Base-by-base conservation (phyloP, 2,329 filamentous ascomycete species). In the Fusarium sp. region DNA sequence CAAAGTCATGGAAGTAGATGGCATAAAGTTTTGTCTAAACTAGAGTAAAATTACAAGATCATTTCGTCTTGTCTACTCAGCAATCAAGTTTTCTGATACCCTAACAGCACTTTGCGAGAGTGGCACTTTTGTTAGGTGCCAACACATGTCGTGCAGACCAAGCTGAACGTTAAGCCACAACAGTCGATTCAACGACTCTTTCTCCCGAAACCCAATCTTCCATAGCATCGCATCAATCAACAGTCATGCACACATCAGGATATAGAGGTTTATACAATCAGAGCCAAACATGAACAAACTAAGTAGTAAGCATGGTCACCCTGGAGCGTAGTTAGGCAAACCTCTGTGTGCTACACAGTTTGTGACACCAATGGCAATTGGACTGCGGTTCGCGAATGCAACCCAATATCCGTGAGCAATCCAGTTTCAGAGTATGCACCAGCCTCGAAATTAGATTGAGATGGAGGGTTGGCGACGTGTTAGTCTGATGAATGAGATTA, bases 91-190 rank as follows among this genome's bases (percentile, higher is more conserved):
- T 37, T 37, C 10, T n/a, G 18, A n/a, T 37, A 37, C 34, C 18
- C 18, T 37, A 37, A n/a, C 18, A 18, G 5, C 30, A 39, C 13
- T 13, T n/a, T 14, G 50, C 7, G 39, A 16, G 19, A 34, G 41
- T 41, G 39, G 55, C 42, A 45, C 55, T 46, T 56, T 59, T n/a
- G 51, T 43, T 39, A 50, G 57, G 49, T 58, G 46, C 41, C 53
- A 48, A 52, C 28, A 26, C 28, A 25, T 45, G 51, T 52, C 43
- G 48, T 42, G 56, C 58, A 63, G 61, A 51, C 46, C 43, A 37
- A 72, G 67, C 60, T 74, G 70, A 67, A 67, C 45, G 28, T 43
- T 41, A 41, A 59, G 44, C 64, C 46, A 49, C 25, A 12, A 45
- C 52, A 53, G 57, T 53, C 23, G 23, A 48, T 43, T 21, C 13